A percentile compares a stretch with the other conserved stretches of the same genome.
Conservation (phyloP, 345 rosid species). For the Salix arbutifolia region DNA sequence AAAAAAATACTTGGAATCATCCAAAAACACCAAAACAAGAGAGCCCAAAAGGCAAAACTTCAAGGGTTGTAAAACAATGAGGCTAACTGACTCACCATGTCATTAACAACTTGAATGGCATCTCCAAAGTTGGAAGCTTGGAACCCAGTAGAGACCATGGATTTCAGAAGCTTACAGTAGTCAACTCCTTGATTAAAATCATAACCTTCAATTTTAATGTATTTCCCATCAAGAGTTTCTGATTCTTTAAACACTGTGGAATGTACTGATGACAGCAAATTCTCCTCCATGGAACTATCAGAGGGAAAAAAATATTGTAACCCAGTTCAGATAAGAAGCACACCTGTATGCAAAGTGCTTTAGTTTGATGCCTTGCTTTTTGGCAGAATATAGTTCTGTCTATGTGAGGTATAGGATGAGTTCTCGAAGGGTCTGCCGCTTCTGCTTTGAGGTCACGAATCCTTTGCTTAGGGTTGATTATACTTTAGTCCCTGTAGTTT, state of each 20-base stretch:
- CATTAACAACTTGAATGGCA: conserved; percentile 68
- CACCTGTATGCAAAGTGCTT: not conserved
- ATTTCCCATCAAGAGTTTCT: conserved; percentile 61
- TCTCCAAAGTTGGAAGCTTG: conserved; percentile 97
- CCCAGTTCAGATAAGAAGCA: not conserved
- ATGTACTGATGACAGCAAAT: conserved; percentile 47
- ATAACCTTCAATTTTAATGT: conserved; percentile 63
- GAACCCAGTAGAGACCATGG: conserved; percentile 77
- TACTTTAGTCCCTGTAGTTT: not conserved
- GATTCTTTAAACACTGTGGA: conserved; percentile 73
- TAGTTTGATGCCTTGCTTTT: not conserved
- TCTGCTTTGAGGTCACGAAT: not conserved
- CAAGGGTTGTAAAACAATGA: not conserved
- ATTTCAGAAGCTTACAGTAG: conserved; percentile 50
- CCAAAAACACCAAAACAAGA: not conserved
- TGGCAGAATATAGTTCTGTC: not conserved
- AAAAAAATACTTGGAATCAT: not conserved
- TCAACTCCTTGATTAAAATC: conserved; percentile 73
- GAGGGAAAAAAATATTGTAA: not conserved
- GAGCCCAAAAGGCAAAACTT: not conserved
- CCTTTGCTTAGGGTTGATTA: not conserved
- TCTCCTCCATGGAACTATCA: conserved; percentile 32
- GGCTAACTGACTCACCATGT: conserved; percentile 42
- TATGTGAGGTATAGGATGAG: not conserved
- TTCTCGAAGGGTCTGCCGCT: not conserved